These are phyloP conservation scores for Phytophthora boehmeriae DNA, from an alignment of 352 stramenopile genomes.

Conservation along the genomic window DNA sequence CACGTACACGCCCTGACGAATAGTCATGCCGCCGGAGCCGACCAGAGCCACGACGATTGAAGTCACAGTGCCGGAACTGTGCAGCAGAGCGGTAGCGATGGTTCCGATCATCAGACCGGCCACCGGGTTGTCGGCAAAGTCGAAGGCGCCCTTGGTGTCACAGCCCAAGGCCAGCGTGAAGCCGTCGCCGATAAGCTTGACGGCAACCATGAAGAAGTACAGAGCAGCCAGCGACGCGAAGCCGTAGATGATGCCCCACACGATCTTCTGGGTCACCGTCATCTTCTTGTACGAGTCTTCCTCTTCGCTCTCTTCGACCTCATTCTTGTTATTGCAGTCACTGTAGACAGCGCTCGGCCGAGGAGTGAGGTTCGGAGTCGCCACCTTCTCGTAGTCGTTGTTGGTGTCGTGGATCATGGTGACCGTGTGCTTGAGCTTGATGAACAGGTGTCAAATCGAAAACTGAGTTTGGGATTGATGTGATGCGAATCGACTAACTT, in stretches of 20 bases:
- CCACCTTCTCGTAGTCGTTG: constrained; percentile 31
- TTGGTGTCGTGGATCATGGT: constrained; percentile 17
- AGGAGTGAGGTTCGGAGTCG: constrained; percentile 20
- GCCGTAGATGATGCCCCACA: constrained; percentile 37
- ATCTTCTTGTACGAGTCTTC: constrained; percentile 22
- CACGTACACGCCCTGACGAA: constrained; percentile 88
- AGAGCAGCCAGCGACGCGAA: constrained; percentile 52
- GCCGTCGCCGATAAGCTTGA: constrained; percentile 78
- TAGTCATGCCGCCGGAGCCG: constrained; percentile 67
- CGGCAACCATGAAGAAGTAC: constrained; percentile 85
- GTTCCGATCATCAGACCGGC: constrained; percentile 82
- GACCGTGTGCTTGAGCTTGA: constrained; percentile 2
- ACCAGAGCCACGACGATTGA: constrained; percentile 81
- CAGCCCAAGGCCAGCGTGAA: constrained; percentile 79
- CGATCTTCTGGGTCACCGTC: constrained; percentile 29
- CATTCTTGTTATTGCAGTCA: constrained; percentile 25
- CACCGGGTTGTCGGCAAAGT: constrained; percentile 74
- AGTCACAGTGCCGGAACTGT: constrained; percentile 81
- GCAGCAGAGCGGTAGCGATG: constrained; percentile 69
- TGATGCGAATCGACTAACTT: neutral
- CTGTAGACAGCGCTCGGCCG: constrained; percentile 20
- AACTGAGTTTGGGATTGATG: constrained; percentile 19
- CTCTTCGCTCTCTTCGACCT: constrained; percentile 18
- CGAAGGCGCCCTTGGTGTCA: constrained; percentile 69
- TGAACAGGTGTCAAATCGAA: constrained; percentile 6